Evolutionary conservation across 2,329 filamentous ascomycete genomes (phyloP).

Genomic region (Xylaria multiplex): DNA sequence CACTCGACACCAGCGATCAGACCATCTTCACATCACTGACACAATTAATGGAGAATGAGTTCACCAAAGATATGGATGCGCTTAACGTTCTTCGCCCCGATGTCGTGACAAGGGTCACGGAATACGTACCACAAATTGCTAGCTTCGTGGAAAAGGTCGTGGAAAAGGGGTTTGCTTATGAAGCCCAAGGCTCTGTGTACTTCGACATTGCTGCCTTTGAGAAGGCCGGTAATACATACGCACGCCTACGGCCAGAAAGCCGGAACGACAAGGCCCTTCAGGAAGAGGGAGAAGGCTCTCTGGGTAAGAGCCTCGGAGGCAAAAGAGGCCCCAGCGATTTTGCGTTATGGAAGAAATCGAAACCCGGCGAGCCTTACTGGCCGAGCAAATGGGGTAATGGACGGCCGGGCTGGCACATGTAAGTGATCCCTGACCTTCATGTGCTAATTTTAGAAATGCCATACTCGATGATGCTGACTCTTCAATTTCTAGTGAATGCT

Average conservation of each 20-base stretch:
- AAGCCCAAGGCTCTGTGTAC: slow-evolving; percentile 86
- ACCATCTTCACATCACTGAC: slow-evolving; percentile 88
- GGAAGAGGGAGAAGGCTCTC: slow-evolving; percentile 88
- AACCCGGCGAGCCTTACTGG: slow-evolving; percentile 92
- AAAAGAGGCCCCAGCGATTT: slow-evolving; percentile 88
- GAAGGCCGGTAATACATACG: slow-evolving; percentile 83
- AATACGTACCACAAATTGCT: slow-evolving; percentile 89
- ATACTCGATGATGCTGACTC: slow-evolving; percentile 19
- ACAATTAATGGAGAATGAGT: slow-evolving; percentile 84
- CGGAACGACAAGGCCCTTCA: slow-evolving; percentile 83
- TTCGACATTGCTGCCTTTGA: slow-evolving; percentile 93
- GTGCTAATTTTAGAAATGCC: neutral
- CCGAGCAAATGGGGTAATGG: slow-evolving; percentile 87
- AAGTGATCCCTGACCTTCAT: slow-evolving; percentile 14
- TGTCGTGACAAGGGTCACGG: slow-evolving; percentile 87
- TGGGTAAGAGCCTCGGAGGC: slow-evolving; percentile 68
- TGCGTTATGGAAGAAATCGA: slow-evolving; percentile 92
- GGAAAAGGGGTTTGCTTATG: slow-evolving; percentile 86
- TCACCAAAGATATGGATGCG: slow-evolving; percentile 86
- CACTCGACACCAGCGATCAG: slow-evolving; percentile 69
- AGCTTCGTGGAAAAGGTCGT: slow-evolving; percentile 85
- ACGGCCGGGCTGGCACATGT: slow-evolving; percentile 92
- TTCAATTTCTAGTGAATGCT: slow-evolving; percentile 33
- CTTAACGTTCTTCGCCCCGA: slow-evolving; percentile 88
- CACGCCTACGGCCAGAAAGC: slow-evolving; percentile 85